phyloP scores from a whole-genome alignment of 1,284 basidiomycete genomes.

The Fomitopsis pinicola region DNA sequence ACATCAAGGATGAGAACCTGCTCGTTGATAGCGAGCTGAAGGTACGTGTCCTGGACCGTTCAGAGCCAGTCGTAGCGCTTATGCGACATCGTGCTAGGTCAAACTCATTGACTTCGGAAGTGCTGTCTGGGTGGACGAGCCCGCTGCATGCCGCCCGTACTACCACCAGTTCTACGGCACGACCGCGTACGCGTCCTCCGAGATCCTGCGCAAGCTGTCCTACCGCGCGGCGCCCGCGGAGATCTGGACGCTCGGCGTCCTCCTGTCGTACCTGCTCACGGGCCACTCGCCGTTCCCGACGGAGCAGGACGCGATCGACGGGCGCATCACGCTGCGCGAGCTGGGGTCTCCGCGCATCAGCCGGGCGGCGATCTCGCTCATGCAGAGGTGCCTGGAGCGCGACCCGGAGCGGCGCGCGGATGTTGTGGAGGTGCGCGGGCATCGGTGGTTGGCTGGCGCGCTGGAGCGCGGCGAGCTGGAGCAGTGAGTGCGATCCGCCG shows the following conservation, averaged over 20 bases:
- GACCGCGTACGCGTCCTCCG: conserved; percentile 75
- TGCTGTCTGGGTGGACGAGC: conserved; percentile 69
- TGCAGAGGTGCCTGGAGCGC: conserved; percentile 72
- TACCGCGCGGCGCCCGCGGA: conserved; percentile 81
- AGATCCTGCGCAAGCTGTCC: conserved; percentile 73
- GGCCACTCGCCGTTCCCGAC: conserved; percentile 84
- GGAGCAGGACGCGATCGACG: conserved; percentile 58
- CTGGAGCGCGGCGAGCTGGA: conserved; percentile 22
- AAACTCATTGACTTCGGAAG: conserved; percentile 95
- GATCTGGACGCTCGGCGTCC: conserved; percentile 89
- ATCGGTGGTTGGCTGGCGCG: conserved; percentile 64
- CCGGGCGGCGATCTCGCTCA: conserved; percentile 36
- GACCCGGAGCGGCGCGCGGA: conserved; percentile 64
- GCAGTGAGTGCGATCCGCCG: neutral
- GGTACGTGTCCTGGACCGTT: conserved; percentile 32
- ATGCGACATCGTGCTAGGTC: conserved; percentile 43
- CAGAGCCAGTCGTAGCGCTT: neutral
- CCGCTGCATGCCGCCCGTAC: conserved; percentile 57
- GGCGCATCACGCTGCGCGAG: conserved; percentile 33
- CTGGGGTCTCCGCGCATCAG: conserved; percentile 15
- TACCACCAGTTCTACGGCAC: conserved; percentile 80
- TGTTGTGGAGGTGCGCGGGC: conserved; percentile 68
- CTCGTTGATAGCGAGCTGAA: conserved; percentile 75
- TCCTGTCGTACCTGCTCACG: conserved; percentile 83
- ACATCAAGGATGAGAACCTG: conserved; percentile 94